Percentiles rank a stretch among this genome's conserved stretches.
phyloP scores from a whole-genome alignment of 2,329 filamentous ascomycete species.

The Hypoxylon sp. region DNA sequence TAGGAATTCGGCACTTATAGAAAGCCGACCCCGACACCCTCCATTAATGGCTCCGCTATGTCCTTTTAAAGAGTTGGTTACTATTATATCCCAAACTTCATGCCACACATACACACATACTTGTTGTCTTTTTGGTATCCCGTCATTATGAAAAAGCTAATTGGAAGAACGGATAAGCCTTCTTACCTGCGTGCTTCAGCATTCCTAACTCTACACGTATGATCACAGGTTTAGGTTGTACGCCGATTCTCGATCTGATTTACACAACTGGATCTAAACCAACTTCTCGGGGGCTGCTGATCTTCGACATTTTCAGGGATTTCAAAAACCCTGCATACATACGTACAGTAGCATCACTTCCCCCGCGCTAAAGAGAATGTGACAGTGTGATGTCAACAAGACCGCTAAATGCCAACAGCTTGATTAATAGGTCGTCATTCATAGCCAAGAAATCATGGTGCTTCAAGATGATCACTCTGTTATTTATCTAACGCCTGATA shows the following conservation, averaged over 20 bases:
- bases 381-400: constrained; percentile 43
- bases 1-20: neutral
- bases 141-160: neutral
- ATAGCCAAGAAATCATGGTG: constrained; percentile 12
- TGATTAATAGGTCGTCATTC: constrained; percentile 16
- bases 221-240: neutral
- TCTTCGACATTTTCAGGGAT: constrained; percentile 27
- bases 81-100: constrained; percentile 8
- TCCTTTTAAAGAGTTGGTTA: neutral
- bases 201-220: constrained; percentile 1
- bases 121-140: neutral
- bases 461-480: constrained; percentile 5
- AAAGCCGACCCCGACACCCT: neutral
- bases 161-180: neutral
- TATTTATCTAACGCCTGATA: neutral
- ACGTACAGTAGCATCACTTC: constrained; percentile 33
- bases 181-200: neutral
- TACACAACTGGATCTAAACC: constrained; percentile 24
- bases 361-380: constrained; percentile 39
- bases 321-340: constrained; percentile 27
- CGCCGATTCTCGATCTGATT: constrained; percentile 26
- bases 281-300: constrained; percentile 18
- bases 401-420: constrained; percentile 23
- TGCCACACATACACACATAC: neutral
- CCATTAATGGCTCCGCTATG: neutral